These are phyloP conservation scores for Xylariomycetidae sp. DNA, from an alignment of 2,329 filamentous ascomycete species.

Conservation along the genomic window DNA sequence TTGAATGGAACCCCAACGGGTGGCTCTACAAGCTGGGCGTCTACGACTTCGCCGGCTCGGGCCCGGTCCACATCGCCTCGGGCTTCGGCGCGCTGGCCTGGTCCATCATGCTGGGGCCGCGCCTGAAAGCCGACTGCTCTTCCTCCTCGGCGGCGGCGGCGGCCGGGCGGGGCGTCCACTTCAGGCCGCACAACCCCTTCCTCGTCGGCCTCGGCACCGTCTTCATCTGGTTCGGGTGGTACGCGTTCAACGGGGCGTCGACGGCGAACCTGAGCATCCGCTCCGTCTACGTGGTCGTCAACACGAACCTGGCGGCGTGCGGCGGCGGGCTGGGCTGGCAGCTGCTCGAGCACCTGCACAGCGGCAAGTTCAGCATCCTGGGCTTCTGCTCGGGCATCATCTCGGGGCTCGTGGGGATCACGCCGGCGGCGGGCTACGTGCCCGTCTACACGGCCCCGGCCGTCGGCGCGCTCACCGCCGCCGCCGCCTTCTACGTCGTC, in stretches of 20 bases:
- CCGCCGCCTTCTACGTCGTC: constrained; percentile 41
- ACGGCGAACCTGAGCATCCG: constrained; percentile 48
- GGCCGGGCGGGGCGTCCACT: constrained; percentile 41
- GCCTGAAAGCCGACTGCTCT: constrained; percentile 18
- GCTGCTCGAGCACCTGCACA: constrained; percentile 46
- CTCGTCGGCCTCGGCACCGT: constrained; percentile 61
- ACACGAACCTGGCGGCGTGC: constrained; percentile 54
- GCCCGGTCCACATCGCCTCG: constrained; percentile 60
- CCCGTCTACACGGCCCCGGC: constrained; percentile 46
- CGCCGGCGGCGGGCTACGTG: constrained; percentile 52
- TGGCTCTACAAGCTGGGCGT: constrained; percentile 59
- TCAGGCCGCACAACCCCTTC: constrained; percentile 56
- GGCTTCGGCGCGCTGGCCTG: constrained; percentile 62
- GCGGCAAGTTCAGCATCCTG: constrained; percentile 44
- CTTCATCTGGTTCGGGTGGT: constrained; percentile 62
- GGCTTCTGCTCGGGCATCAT: constrained; percentile 52
- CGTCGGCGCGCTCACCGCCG: constrained; percentile 47
- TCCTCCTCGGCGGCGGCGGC: constrained; percentile 20
- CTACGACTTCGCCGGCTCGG: constrained; percentile 57
- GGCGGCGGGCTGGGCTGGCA: constrained; percentile 51
- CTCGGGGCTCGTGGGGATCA: constrained; percentile 53
- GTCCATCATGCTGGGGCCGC: constrained; percentile 58
- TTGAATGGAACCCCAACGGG: constrained; percentile 64
- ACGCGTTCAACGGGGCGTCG: constrained; percentile 47
- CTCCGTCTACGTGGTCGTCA: constrained; percentile 51